phyloP scores from a whole-genome alignment of 768 basidiomycete species.

The Mrakia gelida region DNA sequence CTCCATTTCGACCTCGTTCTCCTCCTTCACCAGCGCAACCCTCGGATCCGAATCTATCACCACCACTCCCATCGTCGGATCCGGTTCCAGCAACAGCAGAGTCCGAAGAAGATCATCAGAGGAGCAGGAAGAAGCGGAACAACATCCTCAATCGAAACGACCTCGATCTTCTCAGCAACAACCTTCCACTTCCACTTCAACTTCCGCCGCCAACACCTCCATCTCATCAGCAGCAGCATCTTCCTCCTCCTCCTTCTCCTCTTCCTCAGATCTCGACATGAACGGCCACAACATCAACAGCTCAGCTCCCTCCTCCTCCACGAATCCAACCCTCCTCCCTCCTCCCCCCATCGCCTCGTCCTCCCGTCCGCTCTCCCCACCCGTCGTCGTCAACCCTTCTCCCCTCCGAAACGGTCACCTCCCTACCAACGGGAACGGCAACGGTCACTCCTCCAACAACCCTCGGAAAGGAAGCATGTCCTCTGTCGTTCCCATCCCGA shows the following conservation, averaged over 20 bases:
- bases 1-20: no score
- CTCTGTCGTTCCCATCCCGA: neutral
- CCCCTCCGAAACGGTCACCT: slow-evolving; percentile 19
- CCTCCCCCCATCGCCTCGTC: neutral
- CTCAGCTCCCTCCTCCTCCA: neutral
- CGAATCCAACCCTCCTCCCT: neutral
- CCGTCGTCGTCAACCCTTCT: neutral
- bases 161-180: no score
- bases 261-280: neutral
- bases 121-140: neutral
- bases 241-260: neutral
- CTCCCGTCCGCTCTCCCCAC: slow-evolving; percentile 3
- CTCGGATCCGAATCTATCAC: no score
- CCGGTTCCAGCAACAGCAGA: neutral
- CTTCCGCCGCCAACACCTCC: neutral
- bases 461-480: neutral
- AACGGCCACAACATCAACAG: neutral
- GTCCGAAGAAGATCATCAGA: neutral
- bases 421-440: neutral
- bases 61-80: no score
- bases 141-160: neutral
- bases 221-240: neutral
- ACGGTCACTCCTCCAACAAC: neutral
- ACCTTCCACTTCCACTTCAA: neutral
- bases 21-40: no score